These are phyloP conservation scores for Cryomyces minteri DNA, from an alignment of 495 filamentous ascomycete genomes.

Conservation along the genomic window DNA sequence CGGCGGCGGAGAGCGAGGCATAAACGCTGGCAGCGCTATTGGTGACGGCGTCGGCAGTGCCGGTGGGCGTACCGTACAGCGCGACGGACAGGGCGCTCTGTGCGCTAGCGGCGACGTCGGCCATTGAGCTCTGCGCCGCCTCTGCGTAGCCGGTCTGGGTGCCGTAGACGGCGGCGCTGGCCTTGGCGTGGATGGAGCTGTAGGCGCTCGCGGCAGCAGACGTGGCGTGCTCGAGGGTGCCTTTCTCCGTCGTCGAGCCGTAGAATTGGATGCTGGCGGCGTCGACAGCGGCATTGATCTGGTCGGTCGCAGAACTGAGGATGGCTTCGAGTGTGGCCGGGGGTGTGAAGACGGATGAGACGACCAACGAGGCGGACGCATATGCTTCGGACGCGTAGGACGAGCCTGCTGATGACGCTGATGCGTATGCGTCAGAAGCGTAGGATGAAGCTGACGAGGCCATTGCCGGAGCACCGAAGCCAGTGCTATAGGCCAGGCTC, in stretches of 20 bases:
- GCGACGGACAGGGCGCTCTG: conserved; percentile 30
- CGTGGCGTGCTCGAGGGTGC: conserved; percentile 32
- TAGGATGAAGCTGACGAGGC: conserved; percentile 35
- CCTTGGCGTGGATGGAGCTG: conserved; percentile 26
- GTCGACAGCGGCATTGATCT: conserved; percentile 39
- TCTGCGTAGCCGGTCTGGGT: conserved; percentile 30
- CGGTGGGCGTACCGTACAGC: conserved; percentile 31
- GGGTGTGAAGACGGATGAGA: conserved; percentile 32
- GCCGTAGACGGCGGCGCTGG: conserved; percentile 38
- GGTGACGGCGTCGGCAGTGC: conserved; percentile 20
- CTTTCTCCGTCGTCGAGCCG: conserved; percentile 29
- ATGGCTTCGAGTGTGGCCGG: conserved; percentile 40
- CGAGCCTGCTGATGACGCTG: conserved; percentile 37
- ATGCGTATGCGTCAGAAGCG: conserved; percentile 35
- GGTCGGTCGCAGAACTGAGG: conserved; percentile 32
- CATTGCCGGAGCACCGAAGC: conserved; percentile 26
- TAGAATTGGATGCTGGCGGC: conserved; percentile 41
- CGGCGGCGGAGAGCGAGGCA: conserved; percentile 18
- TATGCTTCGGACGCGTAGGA: conserved; percentile 39
- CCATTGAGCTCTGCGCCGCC: conserved; percentile 27
- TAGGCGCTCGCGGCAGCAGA: conserved; percentile 31
- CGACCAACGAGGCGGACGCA: conserved; percentile 35
- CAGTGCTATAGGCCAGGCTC: conserved; percentile 39
- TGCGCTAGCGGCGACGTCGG: conserved; percentile 31
- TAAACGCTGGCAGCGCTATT: conserved; percentile 18